Percentiles rank a stretch among this genome's conserved stretches.
Evolutionary conservation across 148 eudicot species (phyloP).

Genomic region (Rhododendron vialii): DNA sequence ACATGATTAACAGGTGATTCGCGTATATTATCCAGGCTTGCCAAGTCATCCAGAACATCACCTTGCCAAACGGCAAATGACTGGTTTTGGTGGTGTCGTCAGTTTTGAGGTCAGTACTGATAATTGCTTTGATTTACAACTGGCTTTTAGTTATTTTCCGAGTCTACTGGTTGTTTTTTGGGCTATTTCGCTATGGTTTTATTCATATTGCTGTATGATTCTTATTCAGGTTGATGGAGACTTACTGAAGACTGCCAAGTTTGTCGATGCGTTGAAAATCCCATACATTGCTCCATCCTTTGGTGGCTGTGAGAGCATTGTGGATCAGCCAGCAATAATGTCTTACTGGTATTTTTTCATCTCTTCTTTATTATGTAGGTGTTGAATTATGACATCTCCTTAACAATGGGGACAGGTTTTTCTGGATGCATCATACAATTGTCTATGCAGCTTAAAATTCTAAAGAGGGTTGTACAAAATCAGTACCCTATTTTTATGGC

Average conservation of each 20-base stretch:
- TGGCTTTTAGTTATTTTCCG: background rate
- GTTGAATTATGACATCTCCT: background rate
- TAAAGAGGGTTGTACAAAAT: background rate
- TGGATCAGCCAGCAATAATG: constrained; percentile 94
- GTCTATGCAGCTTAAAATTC: background rate
- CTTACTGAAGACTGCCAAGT: constrained; percentile 48
- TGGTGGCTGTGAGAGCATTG: constrained; percentile 95
- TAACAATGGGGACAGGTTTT: background rate
- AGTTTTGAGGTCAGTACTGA: constrained; percentile 74
- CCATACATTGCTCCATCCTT: constrained; percentile 93
- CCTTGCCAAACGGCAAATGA: constrained; percentile 78
- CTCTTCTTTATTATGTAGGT: background rate
- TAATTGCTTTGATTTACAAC: background rate
- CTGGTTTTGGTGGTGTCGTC: constrained; percentile 92
- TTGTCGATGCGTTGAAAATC: constrained; percentile 69
- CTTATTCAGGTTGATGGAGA: constrained; percentile 68
- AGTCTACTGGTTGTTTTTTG: background rate
- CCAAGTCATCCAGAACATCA: constrained; percentile 83
- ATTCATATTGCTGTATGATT: background rate
- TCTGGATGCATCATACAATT: background rate
- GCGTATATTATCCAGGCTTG: constrained; percentile 85
- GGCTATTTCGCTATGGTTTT: background rate
- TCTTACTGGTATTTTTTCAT: constrained; percentile 65
- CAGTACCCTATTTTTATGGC: background rate
- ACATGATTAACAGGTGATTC: constrained; percentile 47